phyloP scores from a whole-genome alignment of 129 eudicot species.

The Tanacetum coccineum region DNA sequence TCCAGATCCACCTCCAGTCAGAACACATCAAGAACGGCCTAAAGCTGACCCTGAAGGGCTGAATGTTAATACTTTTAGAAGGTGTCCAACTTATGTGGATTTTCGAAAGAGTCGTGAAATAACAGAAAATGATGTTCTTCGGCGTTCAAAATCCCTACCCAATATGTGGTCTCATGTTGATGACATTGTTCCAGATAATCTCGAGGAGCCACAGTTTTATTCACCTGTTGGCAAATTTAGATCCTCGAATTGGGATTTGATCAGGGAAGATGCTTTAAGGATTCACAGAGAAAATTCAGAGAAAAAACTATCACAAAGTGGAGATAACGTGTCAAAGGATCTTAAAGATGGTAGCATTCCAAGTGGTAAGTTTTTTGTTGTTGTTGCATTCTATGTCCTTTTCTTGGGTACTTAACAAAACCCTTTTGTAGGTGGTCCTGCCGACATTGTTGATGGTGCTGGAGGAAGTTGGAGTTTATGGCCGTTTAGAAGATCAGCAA shows the following conservation, averaged over 20 bases:
- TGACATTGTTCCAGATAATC: conserved; percentile 22
- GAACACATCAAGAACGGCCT: conserved; percentile 18
- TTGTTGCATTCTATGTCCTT: not conserved
- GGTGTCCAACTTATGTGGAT: conserved; percentile 33
- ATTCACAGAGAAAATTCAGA: conserved; percentile 18
- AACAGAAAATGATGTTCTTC: conserved; percentile 28
- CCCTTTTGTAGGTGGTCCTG: conserved; percentile 37
- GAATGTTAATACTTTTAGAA: conserved; percentile 28
- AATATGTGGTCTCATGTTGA: conserved; percentile 33
- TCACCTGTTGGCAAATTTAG: conserved; percentile 42
- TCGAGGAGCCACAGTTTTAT: conserved; percentile 29
- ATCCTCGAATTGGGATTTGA: conserved; percentile 34
- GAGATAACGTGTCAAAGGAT: conserved; percentile 31
- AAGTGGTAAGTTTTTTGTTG: conserved; percentile 38
- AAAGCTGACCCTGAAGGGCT: conserved; percentile 24
- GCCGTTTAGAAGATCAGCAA: conserved; percentile 60
- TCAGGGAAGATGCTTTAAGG: conserved; percentile 31
- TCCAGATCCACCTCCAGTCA: conserved; percentile 26
- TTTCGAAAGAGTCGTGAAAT: conserved; percentile 25
- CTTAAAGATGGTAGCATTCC: conserved; percentile 39
- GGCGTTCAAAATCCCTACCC: conserved; percentile 57
- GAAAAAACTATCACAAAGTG: conserved; percentile 23
- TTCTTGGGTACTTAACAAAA: not conserved
- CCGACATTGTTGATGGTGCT: conserved; percentile 34
- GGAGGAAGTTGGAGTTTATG: conserved; percentile 64